Base-by-base conservation (phyloP, 345 rosid species). In the Passiflora organensis region DNA sequence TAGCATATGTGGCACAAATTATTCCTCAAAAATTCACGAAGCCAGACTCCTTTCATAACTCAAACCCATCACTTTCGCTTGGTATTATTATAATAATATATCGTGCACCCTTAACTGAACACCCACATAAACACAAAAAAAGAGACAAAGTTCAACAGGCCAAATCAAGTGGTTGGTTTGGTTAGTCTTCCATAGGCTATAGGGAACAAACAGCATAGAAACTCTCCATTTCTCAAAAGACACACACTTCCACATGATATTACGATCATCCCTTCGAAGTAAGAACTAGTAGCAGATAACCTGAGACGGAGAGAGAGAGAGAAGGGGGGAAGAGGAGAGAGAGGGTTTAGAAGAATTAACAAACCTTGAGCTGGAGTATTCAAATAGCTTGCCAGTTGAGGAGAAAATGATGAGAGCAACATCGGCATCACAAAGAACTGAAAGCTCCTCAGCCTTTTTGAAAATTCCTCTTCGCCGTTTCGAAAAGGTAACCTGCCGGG, bases 341-440 rank as follows among this genome's bases (percentile, higher is more conserved):
- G 14, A 51, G 21, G 21, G 8, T 50, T 37, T 2, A 13, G 13
- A 37, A 37, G 41, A 2, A 37, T 9, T 6, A 13, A 2, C 13
- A 13, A 36, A 63, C 68, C 68, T 32, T 48, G 68, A 56, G 68
- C 45, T 64, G 56, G 56, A 48, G 34, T 39, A 64, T 8, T 64
- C 68, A 32, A 55, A 64, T 11, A 64, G 36, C 56, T 48, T 64
- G 48, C 55, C 61, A 9, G 55, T 64, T 6, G 61, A 39, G 43
- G 61, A 55, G 62, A 64, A 64, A 24, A 64, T 16, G 32, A 64
- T 56, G 9, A 64, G 56, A 49, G 56, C 68, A 32, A 64, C 68
- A 56, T 64, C 68, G 22, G 68, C 68, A 42, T 64, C 68, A 10
- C 68, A 64, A 0, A 64, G 61, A 56, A 64, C 68, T 10, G 68